phyloP scores from a whole-genome alignment of 805 yeast species.

The Ogataea ganodermae region DNA sequence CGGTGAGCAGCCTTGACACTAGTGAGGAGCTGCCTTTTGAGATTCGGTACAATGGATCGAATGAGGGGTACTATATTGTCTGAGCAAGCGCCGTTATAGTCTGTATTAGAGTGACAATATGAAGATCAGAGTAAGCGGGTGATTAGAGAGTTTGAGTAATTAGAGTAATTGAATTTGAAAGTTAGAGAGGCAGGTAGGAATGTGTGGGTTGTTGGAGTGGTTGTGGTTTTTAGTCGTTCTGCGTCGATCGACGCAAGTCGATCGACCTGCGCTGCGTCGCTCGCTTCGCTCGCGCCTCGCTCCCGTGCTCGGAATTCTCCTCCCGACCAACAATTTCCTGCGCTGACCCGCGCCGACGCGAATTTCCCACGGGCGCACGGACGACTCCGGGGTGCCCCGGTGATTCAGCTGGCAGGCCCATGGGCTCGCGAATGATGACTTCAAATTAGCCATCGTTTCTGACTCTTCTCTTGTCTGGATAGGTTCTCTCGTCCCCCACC shows the following conservation, averaged over 20 bases:
- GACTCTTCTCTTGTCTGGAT: too few species aligned
- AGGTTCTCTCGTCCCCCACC: too few species aligned
- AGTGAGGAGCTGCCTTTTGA: slow-evolving; percentile 66
- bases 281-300: slow-evolving; percentile 6
- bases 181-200: too few species aligned
- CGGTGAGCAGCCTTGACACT: slow-evolving; percentile 53
- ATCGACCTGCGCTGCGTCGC: too few species aligned
- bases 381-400: too few species aligned
- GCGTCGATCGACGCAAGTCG: too few species aligned
- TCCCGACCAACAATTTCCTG: neutral
- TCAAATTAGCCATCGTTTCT: too few species aligned
- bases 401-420: too few species aligned
- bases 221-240: too few species aligned
- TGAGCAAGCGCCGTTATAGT: slow-evolving; percentile 1
- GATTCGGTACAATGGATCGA: slow-evolving; percentile 54
- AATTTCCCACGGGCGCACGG: neutral
- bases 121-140: neutral
- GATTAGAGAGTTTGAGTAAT: neutral
- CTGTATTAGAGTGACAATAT: too few species aligned
- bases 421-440: too few species aligned
- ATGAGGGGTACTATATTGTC: slow-evolving; percentile 62
- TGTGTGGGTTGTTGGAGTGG: too few species aligned
- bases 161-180: neutral
- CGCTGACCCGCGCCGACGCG: neutral
- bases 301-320: slow-evolving; percentile 8